Evolutionary conservation across 1,139 yeast genomes (phyloP), one percentile per base, ranked within the genome.

Genomic region (Hyphopichia burtonii): DNA sequence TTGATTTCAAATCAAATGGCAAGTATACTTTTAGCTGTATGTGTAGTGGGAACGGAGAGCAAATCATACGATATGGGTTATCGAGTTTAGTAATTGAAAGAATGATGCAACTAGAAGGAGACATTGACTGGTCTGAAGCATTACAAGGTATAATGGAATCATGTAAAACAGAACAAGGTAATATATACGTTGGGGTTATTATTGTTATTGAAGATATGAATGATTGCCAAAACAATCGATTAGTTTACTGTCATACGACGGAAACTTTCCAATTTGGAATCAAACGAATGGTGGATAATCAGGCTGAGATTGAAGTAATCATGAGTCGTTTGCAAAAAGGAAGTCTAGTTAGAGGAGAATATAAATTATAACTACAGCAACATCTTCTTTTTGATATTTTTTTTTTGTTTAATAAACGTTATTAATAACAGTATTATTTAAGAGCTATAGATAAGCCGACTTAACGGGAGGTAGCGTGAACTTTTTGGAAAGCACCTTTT

Each of bases 381-480:
- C 32, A 36, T 23, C 16, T 34, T 35, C 18, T 30, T 20, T 20
- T 20, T 20, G 23, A 20, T 25, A 25, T 11, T 25, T 25, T 25
- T 25, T 25, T 22, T 22, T 27, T 27, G 7, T 27, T 32, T 12
- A 32, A 44, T 44, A 39, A 44, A 38, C 42, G 42, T 44, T 44
- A 46, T 42, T 42, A 44, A 43, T 41, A 40, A 40, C 36, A 39
- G 38, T 14, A 30, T 30, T 30, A 30, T 30, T 30, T 30, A 42
- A 36, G 43, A 16, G 7, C 11, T 25, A 25, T 8, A 25, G 28
- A 25, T 25, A 25, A 25, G 28, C 28, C 28, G 46, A 50, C 58
- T 85, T 88, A 89, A 86, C 96, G 96, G 76, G 96, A 87, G 71
- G 96, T 85, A 66, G 96, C 95, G 67, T 84, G 87, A 66, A 89